Evolutionary conservation across 1,139 yeast species (phyloP), one percentile per base, ranked within the genome.

Genomic region (Saccharomycopsis crataegensis): DNA sequence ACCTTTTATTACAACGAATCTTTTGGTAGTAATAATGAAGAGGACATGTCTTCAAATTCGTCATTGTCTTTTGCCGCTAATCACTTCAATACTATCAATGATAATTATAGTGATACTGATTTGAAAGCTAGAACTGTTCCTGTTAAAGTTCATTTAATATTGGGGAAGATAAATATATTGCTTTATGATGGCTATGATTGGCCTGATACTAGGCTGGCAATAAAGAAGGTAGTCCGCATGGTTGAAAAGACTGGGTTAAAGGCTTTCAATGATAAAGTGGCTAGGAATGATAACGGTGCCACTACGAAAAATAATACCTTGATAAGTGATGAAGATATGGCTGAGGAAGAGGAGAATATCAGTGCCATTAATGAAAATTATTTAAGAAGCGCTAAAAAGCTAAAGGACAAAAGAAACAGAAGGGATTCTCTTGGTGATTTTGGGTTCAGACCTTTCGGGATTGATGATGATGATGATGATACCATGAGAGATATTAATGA

Each of bases 111-210:
- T 16, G 53, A 51, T 6, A 57, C 48, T 4, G 28, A 7, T 22
- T 11, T 11, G 8, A 17, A 33, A 28, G 49, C 33, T 57, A 55
- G 22, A 55, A 54, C 8, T 12, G 12, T 46, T 8, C 52, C 53
- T 12, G 16, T 58, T 4, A 53, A 50, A 8, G 40, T 62, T 16
- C 57, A 51, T 43, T 43, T 61, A 1, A 54, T 59, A 9, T 48
- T 77, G 8, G 64, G 73, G 6, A 74, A 72, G 48, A 66, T 75
- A 0, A 67, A 67, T 3, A 69, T 93, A 57, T 81, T 78, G 56
- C 68, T 93, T 43, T 82, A 79, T 65, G 99, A 93, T 70, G 99
- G 99, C 0, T 93, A 83, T 64, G 99, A 93, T 65, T 90, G 98
- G 96, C 78, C 78, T 55, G 80, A 80, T 49, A 89, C 98, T 0